These are phyloP conservation scores for Haematococcus lacustris DNA, from an alignment of 139 green algal genomes.

Conservation along the genomic window DNA sequence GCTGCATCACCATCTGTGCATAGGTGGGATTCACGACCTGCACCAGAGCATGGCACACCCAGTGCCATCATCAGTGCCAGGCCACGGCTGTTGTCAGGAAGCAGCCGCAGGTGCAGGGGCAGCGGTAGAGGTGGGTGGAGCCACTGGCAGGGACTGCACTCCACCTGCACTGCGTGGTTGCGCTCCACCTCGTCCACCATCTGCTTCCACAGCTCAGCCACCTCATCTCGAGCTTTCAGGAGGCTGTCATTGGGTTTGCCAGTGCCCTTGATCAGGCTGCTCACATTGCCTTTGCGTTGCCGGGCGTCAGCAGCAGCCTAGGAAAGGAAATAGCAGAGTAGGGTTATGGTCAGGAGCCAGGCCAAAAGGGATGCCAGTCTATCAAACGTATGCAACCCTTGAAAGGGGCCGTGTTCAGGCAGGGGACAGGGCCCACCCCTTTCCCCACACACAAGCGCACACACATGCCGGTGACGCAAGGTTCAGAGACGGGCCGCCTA, in stretches of 20 bases:
- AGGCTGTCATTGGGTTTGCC: constrained; percentile 17
- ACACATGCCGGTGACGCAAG: too few relatives aligned
- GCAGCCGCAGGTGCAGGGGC: background rate
- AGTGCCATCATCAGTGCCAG: too few relatives aligned
- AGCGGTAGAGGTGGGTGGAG: too few relatives aligned
- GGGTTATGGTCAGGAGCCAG: too few relatives aligned
- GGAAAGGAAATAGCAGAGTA: too few relatives aligned
- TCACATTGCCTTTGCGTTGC: constrained; percentile 28
- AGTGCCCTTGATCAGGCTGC: constrained; percentile 26
- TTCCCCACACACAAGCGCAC: too few relatives aligned
- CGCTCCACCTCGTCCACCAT: constrained; percentile 51
- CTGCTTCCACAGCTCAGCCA: constrained; percentile 32
- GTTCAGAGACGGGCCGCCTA: background rate
- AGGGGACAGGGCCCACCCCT: too few relatives aligned
- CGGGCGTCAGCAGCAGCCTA: constrained; percentile 34
- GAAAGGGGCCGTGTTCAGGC: too few relatives aligned
- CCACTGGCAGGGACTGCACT: too few relatives aligned
- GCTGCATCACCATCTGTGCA: constrained; percentile 31
- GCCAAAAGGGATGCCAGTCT: too few relatives aligned
- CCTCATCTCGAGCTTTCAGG: constrained; percentile 22
- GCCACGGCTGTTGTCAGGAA: background rate
- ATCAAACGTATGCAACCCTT: too few relatives aligned
- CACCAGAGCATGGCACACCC: too few relatives aligned
- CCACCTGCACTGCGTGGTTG: constrained; percentile 39
- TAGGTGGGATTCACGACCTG: constrained; percentile 46